phyloP scores from a whole-genome alignment of 2,329 filamentous ascomycete genomes.

The Alternaria infectoria region DNA sequence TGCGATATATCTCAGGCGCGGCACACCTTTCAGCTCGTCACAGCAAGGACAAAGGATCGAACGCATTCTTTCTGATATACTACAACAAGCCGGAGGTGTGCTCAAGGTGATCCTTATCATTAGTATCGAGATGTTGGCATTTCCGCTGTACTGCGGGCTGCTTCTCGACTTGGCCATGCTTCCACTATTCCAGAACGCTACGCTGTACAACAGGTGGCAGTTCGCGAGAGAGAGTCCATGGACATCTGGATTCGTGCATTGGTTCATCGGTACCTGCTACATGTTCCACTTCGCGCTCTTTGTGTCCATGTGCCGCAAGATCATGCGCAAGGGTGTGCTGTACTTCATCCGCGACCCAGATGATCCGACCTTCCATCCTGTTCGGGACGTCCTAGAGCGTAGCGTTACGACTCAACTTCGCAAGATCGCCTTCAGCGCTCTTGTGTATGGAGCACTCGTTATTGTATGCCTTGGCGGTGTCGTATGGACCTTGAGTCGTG shows the following conservation, averaged over 20 bases:
- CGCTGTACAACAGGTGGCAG: conserved; percentile 74
- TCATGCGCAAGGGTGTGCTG: conserved; percentile 91
- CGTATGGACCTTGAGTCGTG: conserved; percentile 83
- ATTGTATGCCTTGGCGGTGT: conserved; percentile 93
- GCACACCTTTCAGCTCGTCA: conserved; percentile 69
- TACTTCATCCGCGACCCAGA: conserved; percentile 99
- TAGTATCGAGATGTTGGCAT: conserved; percentile 97
- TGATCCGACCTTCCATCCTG: conserved; percentile 96
- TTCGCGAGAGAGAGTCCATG: conserved; percentile 82
- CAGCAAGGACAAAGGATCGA: conserved; percentile 67
- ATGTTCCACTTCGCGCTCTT: conserved; percentile 99
- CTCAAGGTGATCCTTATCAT: conserved; percentile 99
- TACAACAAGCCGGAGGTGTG: conserved; percentile 94
- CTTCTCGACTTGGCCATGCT: conserved; percentile 87
- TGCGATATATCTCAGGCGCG: conserved; percentile 78
- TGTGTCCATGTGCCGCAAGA: conserved; percentile 98
- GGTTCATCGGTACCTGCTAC: conserved; percentile 98
- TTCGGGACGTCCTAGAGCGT: conserved; percentile 93
- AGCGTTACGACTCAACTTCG: conserved; percentile 90
- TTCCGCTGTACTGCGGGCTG: conserved; percentile 93
- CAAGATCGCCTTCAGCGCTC: conserved; percentile 94
- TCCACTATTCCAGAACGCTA: conserved; percentile 84
- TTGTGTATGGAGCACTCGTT: conserved; percentile 93
- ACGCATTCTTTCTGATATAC: conserved; percentile 76
- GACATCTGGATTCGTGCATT: conserved; percentile 95